Evolutionary conservation across 768 basidiomycete genomes (phyloP), one percentile per base, ranked within the genome.

Genomic region (Suillus paluster): DNA sequence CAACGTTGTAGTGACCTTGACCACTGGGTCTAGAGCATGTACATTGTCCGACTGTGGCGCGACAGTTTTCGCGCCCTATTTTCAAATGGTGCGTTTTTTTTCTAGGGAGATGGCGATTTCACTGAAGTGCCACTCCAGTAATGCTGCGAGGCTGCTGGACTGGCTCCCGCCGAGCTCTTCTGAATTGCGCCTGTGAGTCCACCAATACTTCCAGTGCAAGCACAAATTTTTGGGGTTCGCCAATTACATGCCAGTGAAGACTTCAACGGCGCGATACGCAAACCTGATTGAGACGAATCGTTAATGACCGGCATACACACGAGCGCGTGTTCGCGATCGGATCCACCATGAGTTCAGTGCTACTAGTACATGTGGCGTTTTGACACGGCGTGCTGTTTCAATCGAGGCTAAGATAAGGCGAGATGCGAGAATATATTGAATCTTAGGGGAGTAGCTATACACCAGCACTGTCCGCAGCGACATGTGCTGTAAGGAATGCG

Each of bases 261-360:
- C 17, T 38, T 55, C 9, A 17, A 19, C 17, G 25, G 17, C 10
- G 23, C 9, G 53, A 38, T 54, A 38, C 38, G 6, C 30, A 30
- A n/a, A 23, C 52, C 52, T 53, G 52, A 53, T 54, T 38, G 34
- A 54, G 36, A 54, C 21, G 10, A 23, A 38, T 3, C 38, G 17
- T 38, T 55, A 55, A 55, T 55, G 23, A 17, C 54, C 54, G 54
- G 23, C 15, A 54, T 19, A 54, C 21, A 54, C 36, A 54, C 17
- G 17, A 38, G 10, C 6, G 23, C 36, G 25, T 55, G 54, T 55
- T 55, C 54, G 54, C 11, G 23, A 27, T 39, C 17, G 10, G 54
- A 55, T 55, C 33, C 54, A 17, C 54, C 23, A 17, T 12, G 19
- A n/a, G 6, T 25, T 46, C 6, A 50, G 19, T 27, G 19, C 19